Base-by-base conservation (phyloP, 1,284 basidiomycete genomes). In the Xanthoconium separans region DNA sequence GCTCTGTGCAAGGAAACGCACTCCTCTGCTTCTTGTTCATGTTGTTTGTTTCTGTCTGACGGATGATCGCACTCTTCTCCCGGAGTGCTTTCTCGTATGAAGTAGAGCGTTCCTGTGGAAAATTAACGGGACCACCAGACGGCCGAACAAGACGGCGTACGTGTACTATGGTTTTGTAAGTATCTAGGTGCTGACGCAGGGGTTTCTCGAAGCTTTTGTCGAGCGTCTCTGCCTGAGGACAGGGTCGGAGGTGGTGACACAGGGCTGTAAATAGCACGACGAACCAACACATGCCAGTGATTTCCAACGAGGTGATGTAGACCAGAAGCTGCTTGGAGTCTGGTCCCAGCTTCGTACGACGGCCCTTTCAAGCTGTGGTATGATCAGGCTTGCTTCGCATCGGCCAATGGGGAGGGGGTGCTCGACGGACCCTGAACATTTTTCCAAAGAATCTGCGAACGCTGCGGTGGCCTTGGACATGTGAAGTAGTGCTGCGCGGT, bases 141-240 rank as follows among this genome's bases (percentile, higher is more conserved):
- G 12, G 29, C 45, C 56, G 47, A 53, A 54, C 27, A 37, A 37
- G 33, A 41, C 46, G 44, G 72, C 85, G 60, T 65, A 91, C 90
- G 50, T 83, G 79, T 27, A 93, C 86, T 49, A 86, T 81, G 16
- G 78, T 77, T 50, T 83, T 82, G 73, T 97, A 97, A 11, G 82
- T 82, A 48, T 95, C 92, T 52, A 96, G 73, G 58, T 92, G 87
- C 66, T 91, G 87, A 36, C 89, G 82, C 46, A 97, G 73, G 1
- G 95, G 95, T 64, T 89, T 90, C 74, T 96, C 93, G 58, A 97
- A 94, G 52, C 87, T 91, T 63, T 89, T 90, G 72, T 95, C 93
- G 44, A 96, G 78, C 5, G 89, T 85, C 65, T 94, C 92, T 31
- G 91, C 85, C 88, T 92, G 58, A 39, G 18, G 29, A 50, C 45